Evolutionary conservation across 305 asterid species (phyloP), one percentile per base, ranked within the genome.

Genomic region (Stenogyne calaminthoides): DNA sequence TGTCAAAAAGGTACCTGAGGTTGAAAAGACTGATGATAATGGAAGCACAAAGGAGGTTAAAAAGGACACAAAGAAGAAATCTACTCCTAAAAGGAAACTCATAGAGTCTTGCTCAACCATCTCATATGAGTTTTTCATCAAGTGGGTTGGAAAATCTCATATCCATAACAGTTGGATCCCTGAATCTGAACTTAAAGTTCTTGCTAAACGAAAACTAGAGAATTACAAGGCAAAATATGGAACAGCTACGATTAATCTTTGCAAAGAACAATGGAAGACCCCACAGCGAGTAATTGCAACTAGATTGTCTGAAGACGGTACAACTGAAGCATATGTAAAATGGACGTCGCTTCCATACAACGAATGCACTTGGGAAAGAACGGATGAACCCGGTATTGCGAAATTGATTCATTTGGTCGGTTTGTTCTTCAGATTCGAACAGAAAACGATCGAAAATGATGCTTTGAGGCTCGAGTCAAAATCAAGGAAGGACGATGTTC

Each of bases 311-410:
- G 22, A 71, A 56, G 81, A 81, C 84, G 97, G 96, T 85, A 78
- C 84, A 47, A 83, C 85, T 55, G 97, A 91, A 81, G 97, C 79
- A 54, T 86, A 81, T 79, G 93, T 95, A 63, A 95, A 88, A 82
- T 95, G 99, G 99, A 86, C 84, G 3, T 89, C 92, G 67, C 99
- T 95, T 73, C 75, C 97, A 71, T 91, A 95, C 70, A 96, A 91
- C 78, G 99, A 95, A 80, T 95, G 98, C 88, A 93, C 99, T 59
- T 95, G 99, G 99, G 99, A 95, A 86, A 93, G 82, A 75, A 83
- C 80, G 59, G 89, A 89, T 52, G 99, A 87, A 75, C 89, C 98
- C 39, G 86, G 79, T 74, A 84, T 93, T 81, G 80, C 84, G 52
- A 83, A 86, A 29, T 87, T 84, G 29, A 74, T 77, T 55, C 90